These are phyloP conservation scores for Colletotrichum melonis DNA, from an alignment of 2,329 filamentous ascomycete species.

Conservation along the genomic window DNA sequence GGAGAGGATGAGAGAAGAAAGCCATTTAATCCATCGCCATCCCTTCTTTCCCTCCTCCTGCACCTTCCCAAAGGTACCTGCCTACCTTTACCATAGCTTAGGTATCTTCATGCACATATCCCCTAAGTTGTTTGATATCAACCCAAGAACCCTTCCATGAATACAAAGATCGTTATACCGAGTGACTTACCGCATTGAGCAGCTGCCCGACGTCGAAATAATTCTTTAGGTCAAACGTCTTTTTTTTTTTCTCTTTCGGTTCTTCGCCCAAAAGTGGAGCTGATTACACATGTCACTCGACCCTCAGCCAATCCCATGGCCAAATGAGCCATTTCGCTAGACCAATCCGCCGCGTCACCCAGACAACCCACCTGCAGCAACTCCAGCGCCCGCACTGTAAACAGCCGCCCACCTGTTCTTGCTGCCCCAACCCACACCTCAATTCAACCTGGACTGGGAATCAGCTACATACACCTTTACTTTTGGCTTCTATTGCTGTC, in stretches of 20 bases:
- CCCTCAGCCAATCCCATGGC: conserved; percentile 14
- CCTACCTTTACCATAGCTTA: no score
- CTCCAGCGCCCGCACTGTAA: conserved; percentile 22
- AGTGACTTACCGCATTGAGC: conserved; percentile 15
- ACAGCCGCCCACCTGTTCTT: conserved; percentile 18
- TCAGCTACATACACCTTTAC: conserved; percentile 14
- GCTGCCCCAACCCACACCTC: not conserved
- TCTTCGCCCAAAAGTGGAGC: conserved; percentile 10
- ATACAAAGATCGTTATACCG: conserved; percentile 2
- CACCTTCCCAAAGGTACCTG: not conserved
- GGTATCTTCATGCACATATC: no score
- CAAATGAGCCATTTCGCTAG: conserved; percentile 32
- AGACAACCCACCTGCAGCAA: conserved; percentile 25
- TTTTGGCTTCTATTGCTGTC: no score
- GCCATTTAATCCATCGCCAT: not conserved
- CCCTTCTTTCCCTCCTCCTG: not conserved
- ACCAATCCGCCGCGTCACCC: conserved; percentile 22
- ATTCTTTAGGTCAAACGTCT: not conserved
- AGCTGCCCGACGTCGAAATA: not conserved
- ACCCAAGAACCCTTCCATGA: no score
- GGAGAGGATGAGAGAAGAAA: not conserved
- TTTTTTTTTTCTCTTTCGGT: not conserved
- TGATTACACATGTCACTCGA: conserved; percentile 25
- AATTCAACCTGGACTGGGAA: not conserved
- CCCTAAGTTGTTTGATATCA: no score